A percentile compares a stretch with the other conserved stretches of the same genome.
Conservation (phyloP, 1,284 basidiomycete species). For the Fistulinella cinereoalba region DNA sequence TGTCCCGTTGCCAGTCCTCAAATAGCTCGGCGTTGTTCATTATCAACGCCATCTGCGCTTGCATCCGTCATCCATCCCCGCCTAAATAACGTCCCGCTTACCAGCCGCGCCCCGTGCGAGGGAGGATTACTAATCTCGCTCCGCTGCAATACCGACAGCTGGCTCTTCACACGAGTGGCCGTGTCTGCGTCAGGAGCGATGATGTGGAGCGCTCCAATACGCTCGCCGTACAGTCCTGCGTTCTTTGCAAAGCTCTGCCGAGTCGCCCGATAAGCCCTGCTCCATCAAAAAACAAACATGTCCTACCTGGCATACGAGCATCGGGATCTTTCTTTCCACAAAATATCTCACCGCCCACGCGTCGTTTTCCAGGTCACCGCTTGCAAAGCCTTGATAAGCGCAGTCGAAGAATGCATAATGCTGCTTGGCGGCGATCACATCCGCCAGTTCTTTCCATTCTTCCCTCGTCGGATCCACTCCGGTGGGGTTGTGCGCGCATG, state of each 20-base stretch:
- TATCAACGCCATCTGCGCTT: conserved; percentile 68
- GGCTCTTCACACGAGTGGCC: conserved; percentile 74
- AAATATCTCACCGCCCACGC: conserved; percentile 79
- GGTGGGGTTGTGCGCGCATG: conserved; percentile 95
- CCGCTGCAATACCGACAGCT: conserved; percentile 83
- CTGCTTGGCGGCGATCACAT: conserved; percentile 69
- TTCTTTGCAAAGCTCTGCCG: conserved; percentile 92
- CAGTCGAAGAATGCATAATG: conserved; percentile 95
- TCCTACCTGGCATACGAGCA: conserved; percentile 83
- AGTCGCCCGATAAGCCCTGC: not conserved
- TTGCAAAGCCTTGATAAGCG: conserved; percentile 93
- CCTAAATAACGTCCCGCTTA: conserved; percentile 35
- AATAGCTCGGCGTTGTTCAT: conserved; percentile 73
- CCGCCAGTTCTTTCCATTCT: conserved; percentile 84
- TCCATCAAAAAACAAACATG: too few relatives aligned
- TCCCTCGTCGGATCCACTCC: conserved; percentile 90
- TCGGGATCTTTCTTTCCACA: conserved; percentile 66
- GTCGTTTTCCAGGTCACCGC: conserved; percentile 77
- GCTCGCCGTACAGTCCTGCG: conserved; percentile 90
- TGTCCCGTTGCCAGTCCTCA: conserved; percentile 87
- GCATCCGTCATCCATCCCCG: not conserved
- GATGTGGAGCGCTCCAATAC: conserved; percentile 83
- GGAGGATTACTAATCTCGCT: conserved; percentile 95
- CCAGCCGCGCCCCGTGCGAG: conserved; percentile 85
- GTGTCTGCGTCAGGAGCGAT: conserved; percentile 61